Base-by-base conservation (phyloP, 2,329 filamentous ascomycete species). In the Coniochaeta prunicola region DNA sequence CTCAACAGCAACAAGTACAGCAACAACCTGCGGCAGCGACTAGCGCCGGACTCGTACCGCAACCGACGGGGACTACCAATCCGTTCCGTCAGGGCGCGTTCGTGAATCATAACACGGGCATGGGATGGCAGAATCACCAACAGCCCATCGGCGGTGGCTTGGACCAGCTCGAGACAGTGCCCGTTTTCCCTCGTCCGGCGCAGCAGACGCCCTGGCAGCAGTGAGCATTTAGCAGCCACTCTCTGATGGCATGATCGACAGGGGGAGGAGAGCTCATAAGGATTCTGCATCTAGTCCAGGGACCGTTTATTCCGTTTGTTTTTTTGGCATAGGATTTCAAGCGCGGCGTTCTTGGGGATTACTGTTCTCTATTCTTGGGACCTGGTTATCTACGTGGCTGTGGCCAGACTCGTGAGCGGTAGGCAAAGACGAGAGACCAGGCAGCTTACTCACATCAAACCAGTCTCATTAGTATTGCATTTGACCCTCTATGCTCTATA, bases 31-130 rank as follows among this genome's bases (percentile, higher is more conserved):
- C 78, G 45, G 77, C n/a, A n/a, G n/a, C 78, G 1, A 76, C 74
- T 38, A 73, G 73, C 34, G 17, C 36, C 36, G 73, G 72, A 12
- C 75, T 94, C 5, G 81, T 82, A 57, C 85, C 91, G 2, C 91
- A 93, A 67, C 83, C 88, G 1, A 97, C 92, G 0, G 92, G 92
- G 9, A 91, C 85, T 67, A 97, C 92, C 2, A 99, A 99, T 68
- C 94, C 94, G 0, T 97, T 97, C 81, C 84, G 94, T 17, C 92
- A 97, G 69, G 91, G 89, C 53, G 86, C 88, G 4, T 96, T 97
- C 71, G 87, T 96, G 57, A 94, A 96, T 69, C 92, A 96, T 68
- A 81, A 86, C 62, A 96, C 92, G 0, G 92, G 93, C 0, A 81
- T 90, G 72, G 91, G 91, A 1, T 97, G 94, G 91, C 92, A 97